Evolutionary conservation across 441 rosid genomes (phyloP), one percentile per base, ranked within the genome.

Genomic region (Mallotus repandus): DNA sequence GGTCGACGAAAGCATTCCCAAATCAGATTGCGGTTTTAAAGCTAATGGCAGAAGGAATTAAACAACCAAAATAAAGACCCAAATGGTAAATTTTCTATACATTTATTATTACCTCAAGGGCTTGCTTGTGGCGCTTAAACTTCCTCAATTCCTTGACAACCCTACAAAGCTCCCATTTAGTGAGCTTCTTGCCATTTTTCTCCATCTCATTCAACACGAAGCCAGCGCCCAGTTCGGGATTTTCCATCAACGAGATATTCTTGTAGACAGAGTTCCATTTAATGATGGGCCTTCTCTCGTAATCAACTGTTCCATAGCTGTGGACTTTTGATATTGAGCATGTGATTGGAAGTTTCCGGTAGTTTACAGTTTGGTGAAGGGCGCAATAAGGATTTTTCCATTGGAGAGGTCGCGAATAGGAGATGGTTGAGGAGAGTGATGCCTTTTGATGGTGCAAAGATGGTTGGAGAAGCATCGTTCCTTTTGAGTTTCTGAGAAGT

Each of bases 131-230:
- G 57, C 97, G 92, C 84, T 79, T 88, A 86, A 74, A 93, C 85
- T 89, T 93, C 87, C 99, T 83, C 85, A 95, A 76, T 85, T 95
- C 99, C 86, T 90, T 91, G 77, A 93, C 89, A 72, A 93, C 91
- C 82, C 90, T 85, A 78, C 92, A 89, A 56, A 95, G 99, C 87
- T 93, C 98, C 99, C 97, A 91, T 76, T 93, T 91, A 57, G 87
- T 81, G 69, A 89, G 91, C 83, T 82, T 88, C 80, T 90, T 86
- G 38, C 91, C 93, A 15, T 82, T 82, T 56, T 78, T 89, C 80
- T 91, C 97, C 86, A 89, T 87, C 74, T 84, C 85, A 71, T 87
- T 85, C 89, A 95, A 80, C 66, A 93, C 91, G 12, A 83, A 71
- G 16, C 87, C 95, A 19, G 91, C 79, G 41, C 95, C 93, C 74